These are phyloP conservation scores for Kwoniella pini DNA, from an alignment of 768 basidiomycete species.

Conservation along the genomic window DNA sequence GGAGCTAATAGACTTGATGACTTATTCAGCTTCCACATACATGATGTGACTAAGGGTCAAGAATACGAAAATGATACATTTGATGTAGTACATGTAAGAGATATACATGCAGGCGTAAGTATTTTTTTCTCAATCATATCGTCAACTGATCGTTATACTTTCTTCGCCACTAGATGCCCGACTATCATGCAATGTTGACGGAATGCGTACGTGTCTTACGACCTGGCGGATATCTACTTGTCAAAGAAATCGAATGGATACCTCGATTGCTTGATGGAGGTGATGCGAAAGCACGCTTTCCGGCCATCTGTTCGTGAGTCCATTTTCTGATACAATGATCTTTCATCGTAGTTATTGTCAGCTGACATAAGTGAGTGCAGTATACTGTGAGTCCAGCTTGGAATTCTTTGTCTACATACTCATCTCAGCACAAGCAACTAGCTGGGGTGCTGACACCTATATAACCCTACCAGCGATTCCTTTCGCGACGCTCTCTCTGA, in stretches of 20 bases:
- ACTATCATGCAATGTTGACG: slow-evolving; percentile 10
- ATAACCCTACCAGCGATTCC: not conserved
- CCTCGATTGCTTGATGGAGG: not conserved
- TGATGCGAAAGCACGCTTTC: slow-evolving; percentile 13
- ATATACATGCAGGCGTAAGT: slow-evolving; percentile 23
- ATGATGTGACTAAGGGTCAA: slow-evolving; percentile 17
- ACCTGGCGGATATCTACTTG: slow-evolving; percentile 20
- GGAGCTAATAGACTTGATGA: no score
- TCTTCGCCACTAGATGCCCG: slow-evolving; percentile 20
- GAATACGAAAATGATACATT: slow-evolving; percentile 14
- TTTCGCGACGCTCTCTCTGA: slow-evolving; percentile 13
- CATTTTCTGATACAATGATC: not conserved
- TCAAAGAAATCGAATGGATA: slow-evolving; percentile 18
- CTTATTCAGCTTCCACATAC: slow-evolving; percentile 30
- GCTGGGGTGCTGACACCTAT: no score
- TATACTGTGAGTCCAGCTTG: no score
- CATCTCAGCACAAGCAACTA: no score
- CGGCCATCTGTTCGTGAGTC: slow-evolving; percentile 15
- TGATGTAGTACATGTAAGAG: slow-evolving; percentile 23
- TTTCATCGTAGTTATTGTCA: no score
- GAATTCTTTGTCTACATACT: no score
- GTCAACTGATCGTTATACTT: not conserved
- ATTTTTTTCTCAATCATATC: not conserved
- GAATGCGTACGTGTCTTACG: slow-evolving; percentile 15
- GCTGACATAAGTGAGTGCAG: no score